phyloP scores from a whole-genome alignment of 2,329 filamentous ascomycete genomes.

The Epichloe baconii region DNA sequence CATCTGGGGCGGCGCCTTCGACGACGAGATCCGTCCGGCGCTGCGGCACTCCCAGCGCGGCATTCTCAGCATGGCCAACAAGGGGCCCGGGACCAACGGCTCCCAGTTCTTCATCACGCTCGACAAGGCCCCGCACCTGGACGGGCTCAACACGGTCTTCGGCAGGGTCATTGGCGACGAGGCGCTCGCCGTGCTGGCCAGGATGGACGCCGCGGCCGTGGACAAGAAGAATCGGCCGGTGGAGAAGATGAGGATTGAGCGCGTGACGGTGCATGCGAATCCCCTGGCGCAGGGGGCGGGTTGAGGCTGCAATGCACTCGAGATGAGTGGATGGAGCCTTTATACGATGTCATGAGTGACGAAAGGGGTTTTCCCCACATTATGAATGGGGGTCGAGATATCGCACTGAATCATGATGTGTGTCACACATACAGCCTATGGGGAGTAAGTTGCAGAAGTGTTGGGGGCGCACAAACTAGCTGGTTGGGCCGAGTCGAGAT shows the following conservation, averaged over 20 bases:
- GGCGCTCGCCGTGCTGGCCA: slow-evolving; percentile 50
- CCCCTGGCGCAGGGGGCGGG: slow-evolving; percentile 47
- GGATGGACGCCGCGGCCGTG: slow-evolving; percentile 57
- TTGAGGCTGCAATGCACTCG: background rate
- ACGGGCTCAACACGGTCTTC: slow-evolving; percentile 76
- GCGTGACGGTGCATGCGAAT: slow-evolving; percentile 65
- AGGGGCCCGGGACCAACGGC: slow-evolving; percentile 59
- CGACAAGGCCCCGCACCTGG: slow-evolving; percentile 65
- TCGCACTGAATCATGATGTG: too few species aligned
- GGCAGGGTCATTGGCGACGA: slow-evolving; percentile 59
- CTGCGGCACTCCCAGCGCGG: slow-evolving; percentile 56
- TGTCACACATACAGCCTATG: too few species aligned
- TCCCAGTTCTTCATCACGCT: slow-evolving; percentile 75
- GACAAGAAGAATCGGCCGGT: slow-evolving; percentile 69
- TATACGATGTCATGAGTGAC: too few species aligned
- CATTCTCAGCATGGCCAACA: slow-evolving; percentile 68
- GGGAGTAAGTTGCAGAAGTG: too few species aligned
- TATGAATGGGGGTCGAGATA: too few species aligned
- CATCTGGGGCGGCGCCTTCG: slow-evolving; percentile 62
- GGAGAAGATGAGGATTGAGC: slow-evolving; percentile 52
- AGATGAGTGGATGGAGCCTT: too few species aligned
- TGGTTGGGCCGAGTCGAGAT: too few species aligned
- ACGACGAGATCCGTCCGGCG: slow-evolving; percentile 65
- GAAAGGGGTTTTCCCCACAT: too few species aligned
- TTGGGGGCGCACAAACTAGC: too few species aligned